A percentile compares a stretch with the other conserved stretches of the same genome.
phyloP scores from a whole-genome alignment of 2,329 filamentous ascomycete species.

The Colletotrichum neosansevieriae region DNA sequence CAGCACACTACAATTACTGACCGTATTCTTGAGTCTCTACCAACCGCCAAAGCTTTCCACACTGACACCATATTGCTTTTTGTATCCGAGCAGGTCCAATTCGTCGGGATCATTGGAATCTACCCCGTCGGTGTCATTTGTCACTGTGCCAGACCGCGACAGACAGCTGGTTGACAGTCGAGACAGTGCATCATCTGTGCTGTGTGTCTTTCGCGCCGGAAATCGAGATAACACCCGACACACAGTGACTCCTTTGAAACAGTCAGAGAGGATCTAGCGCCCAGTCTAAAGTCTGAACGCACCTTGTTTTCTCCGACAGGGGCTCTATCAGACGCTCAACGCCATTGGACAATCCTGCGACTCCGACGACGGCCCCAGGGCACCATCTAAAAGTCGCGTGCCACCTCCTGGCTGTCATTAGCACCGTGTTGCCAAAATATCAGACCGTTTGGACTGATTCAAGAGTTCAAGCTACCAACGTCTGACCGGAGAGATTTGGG shows the following conservation, averaged over 20 bases:
- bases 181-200: conserved; percentile 38
- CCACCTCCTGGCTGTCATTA: conserved; percentile 7
- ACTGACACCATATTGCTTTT: conserved; percentile 11
- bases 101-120: neutral
- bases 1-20: conserved; percentile 2
- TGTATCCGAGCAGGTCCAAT: neutral
- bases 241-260: conserved; percentile 40
- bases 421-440: conserved; percentile 28
- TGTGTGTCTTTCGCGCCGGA: conserved; percentile 24
- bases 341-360: conserved; percentile 18
- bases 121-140: conserved; percentile 7
- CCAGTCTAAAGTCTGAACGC: conserved; percentile 17
- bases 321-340: conserved; percentile 28
- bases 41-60: neutral
- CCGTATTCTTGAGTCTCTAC: conserved; percentile 5
- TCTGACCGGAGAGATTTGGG: conserved; percentile 13
- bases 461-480: conserved; percentile 9
- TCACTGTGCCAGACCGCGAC: conserved; percentile 20
- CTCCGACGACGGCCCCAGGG: conserved; percentile 26
- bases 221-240: conserved; percentile 32
- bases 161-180: conserved; percentile 18
- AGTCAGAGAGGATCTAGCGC: conserved; percentile 36
- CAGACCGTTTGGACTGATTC: conserved; percentile 27
- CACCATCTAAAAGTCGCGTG: conserved; percentile 26
- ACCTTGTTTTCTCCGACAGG: conserved; percentile 32